Conservation (phyloP, 2,329 filamentous ascomycete species). For the Diaporthe nobilis region DNA sequence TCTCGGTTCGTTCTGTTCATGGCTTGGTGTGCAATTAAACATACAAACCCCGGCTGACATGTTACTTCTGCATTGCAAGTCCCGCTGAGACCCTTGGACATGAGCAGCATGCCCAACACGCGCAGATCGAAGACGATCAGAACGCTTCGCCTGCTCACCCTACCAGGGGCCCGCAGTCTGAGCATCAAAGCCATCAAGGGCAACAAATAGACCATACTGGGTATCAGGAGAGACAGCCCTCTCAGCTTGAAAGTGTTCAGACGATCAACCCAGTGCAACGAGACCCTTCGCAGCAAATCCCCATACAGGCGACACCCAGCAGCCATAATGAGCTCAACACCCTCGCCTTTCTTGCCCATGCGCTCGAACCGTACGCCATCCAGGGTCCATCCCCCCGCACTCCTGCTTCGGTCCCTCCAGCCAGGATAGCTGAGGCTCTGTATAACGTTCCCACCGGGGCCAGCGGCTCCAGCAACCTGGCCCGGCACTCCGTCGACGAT, state of each 20-base stretch:
- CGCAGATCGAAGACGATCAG: not conserved
- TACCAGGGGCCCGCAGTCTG: not conserved
- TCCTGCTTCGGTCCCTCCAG: not conserved
- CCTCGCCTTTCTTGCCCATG: not conserved
- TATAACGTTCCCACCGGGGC: not conserved
- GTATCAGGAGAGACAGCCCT: not conserved
- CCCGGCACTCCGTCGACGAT: constrained; percentile 26
- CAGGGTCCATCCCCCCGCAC: not conserved
- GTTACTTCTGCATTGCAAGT: not conserved
- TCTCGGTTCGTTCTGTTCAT: not conserved
- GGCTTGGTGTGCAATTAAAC: too few relatives aligned
- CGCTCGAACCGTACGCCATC: constrained; percentile 1
- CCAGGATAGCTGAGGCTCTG: not conserved
- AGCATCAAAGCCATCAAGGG: not conserved
- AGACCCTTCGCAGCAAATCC: not conserved
- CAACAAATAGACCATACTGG: not conserved
- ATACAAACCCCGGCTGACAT: not conserved
- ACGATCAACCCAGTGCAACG: not conserved
- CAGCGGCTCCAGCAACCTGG: constrained; percentile 16
- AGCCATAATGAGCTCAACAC: constrained; percentile 14
- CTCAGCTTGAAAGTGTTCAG: not conserved
- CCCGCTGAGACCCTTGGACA: not conserved
- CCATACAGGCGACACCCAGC: not conserved
- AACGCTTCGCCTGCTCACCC: not conserved
- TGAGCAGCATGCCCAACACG: not conserved